Evolutionary conservation across 345 rosid genomes (phyloP), one percentile per base, ranked within the genome.

Genomic region (Lumnitzera racemosa): DNA sequence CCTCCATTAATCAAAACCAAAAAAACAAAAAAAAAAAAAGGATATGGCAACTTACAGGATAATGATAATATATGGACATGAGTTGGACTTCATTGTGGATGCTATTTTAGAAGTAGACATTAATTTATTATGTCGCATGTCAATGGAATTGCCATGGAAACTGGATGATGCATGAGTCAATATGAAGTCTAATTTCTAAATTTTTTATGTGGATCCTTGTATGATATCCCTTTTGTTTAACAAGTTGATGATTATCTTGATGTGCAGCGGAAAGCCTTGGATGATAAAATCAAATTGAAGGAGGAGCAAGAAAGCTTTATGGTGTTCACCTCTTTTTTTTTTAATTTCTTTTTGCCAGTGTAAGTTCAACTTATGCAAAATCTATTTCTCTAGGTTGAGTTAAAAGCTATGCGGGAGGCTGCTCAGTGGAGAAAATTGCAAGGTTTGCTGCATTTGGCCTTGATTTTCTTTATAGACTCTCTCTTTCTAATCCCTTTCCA

Each of bases 391-490:
- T 69, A 91, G 96, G 89, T 46, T 53, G 96, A 92, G 66, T 70
- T 89, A 62, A 80, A 80, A 53, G 84, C 89, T 57, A 92, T 92
- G 96, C 85, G 81, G 53, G 98, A 89, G 73, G 96, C 94, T 74
- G 96, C 96, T 54, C 80, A 81, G 63, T 92, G 96, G 98, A 80
- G 96, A 78, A 92, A 83, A 77, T 76, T 72, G 71, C 96, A 92
- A 83, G 96, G 96, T 85, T 47, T 36, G 70, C 46, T 64, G n/a
- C 58, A 53, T 53, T 43, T 47, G 3, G 31, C 31, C 31, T 27
- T 27, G 31, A 27, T 27, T 27, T 27, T 27, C 31, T 27, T 27
- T 27, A 27, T 5, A 3, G 5, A 27, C 56, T 46, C 47, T n/a
- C 20, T 55, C 15, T 15, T 47, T 5, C 23, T 41, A 57, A 57